phyloP scores from a whole-genome alignment of 495 filamentous ascomycete species.

The Cercophora samala region DNA sequence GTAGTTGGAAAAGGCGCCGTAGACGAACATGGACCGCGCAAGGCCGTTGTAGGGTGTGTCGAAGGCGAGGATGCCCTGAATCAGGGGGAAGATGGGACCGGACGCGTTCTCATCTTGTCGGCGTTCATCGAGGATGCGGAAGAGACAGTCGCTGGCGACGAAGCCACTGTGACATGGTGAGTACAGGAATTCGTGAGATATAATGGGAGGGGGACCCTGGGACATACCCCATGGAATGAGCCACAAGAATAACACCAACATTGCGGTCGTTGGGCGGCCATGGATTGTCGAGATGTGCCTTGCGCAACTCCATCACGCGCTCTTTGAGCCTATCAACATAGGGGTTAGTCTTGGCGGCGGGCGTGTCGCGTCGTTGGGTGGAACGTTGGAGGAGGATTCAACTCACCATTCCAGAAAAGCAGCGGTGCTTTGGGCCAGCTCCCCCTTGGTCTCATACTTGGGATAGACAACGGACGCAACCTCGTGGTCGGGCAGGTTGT shows the following conservation, averaged over 20 bases:
- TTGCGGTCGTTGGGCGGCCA: conserved; percentile 84
- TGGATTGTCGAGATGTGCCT: conserved; percentile 63
- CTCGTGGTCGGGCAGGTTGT: conserved; percentile 67
- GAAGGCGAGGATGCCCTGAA: conserved; percentile 85
- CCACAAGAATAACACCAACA: conserved; percentile 77
- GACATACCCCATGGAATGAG: conserved; percentile 83
- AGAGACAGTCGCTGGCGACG: conserved; percentile 79
- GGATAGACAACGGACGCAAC: conserved; percentile 75
- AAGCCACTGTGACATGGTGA: conserved; percentile 56
- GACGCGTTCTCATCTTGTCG: conserved; percentile 26
- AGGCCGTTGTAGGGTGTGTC: conserved; percentile 94
- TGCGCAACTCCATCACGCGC: conserved; percentile 83
- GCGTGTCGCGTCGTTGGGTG: not conserved
- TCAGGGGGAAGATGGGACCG: conserved; percentile 55
- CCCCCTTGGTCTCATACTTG: conserved; percentile 86
- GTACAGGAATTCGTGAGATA: not conserved
- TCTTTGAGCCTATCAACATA: conserved; percentile 75
- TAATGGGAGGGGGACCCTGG: too few species aligned
- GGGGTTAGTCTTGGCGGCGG: conserved; percentile 12
- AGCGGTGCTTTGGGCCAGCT: conserved; percentile 69
- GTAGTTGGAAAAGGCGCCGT: conserved; percentile 86
- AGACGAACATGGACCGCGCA: conserved; percentile 80
- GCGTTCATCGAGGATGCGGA: conserved; percentile 50
- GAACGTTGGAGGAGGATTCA: too few species aligned
- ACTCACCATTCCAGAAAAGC: conserved; percentile 78